Evolutionary conservation across 768 basidiomycete species (phyloP).

Genomic region (Suillus placidus): DNA sequence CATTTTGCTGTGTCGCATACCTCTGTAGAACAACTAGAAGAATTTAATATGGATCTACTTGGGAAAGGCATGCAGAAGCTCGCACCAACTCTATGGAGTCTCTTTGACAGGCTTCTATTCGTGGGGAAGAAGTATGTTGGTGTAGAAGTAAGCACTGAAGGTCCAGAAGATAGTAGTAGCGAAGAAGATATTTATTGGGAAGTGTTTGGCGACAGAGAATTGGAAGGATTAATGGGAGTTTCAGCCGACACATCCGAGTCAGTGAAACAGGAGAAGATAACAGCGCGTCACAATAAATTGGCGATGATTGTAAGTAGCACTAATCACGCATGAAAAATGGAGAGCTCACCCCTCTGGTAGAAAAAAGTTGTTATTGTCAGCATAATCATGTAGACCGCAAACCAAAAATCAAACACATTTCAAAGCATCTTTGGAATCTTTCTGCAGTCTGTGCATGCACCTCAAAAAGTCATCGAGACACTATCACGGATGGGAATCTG

Average conservation of each 20-base stretch:
- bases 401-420: conserved; percentile 18
- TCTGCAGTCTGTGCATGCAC: conserved; percentile 29
- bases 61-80: conserved; percentile 4
- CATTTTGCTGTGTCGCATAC: conserved; percentile 13
- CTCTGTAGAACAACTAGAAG: conserved; percentile 13
- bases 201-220: conserved; percentile 9
- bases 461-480: conserved; percentile 33
- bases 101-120: conserved; percentile 13
- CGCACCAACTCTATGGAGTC: conserved; percentile 16
- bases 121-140: background rate
- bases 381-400: conserved; percentile 36
- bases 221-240: conserved; percentile 8
- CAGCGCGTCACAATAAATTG: background rate
- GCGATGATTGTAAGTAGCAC: background rate
- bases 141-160: background rate
- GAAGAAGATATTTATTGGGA: conserved; percentile 11
- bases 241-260: too few relatives aligned
- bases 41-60: conserved; percentile 20
- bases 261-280: background rate
- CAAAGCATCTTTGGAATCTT: conserved; percentile 19
- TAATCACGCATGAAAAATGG: background rate
- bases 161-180: background rate
- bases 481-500: conserved; percentile 36
- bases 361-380: conserved; percentile 17
- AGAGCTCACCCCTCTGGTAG: background rate